Percentiles rank a stretch among this genome's conserved stretches.
These are phyloP conservation scores for Eutreptiella sp. DNA, from an alignment of 208 protist species.

Conservation along the genomic window DNA sequence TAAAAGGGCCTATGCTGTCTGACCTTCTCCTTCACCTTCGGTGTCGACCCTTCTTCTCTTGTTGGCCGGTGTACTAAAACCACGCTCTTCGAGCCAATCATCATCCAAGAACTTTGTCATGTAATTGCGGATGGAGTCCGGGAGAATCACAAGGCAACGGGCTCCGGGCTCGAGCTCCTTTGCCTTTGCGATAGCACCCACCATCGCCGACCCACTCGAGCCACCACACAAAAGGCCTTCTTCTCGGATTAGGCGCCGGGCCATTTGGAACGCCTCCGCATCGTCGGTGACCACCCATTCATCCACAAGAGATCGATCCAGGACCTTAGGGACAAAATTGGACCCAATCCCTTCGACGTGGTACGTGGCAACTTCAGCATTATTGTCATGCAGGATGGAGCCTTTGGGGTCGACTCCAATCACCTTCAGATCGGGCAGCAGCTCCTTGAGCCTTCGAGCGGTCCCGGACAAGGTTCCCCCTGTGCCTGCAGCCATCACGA, in stretches of 20 bases:
- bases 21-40: too few species aligned
- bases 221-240: constrained; percentile 92
- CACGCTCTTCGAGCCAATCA: constrained; percentile 92
- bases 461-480: constrained; percentile 93
- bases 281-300: constrained; percentile 87
- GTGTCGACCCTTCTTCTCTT: too few species aligned
- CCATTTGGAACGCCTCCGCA: constrained; percentile 83
- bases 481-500: constrained; percentile 87
- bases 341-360: constrained; percentile 96
- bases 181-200: constrained; percentile 75
- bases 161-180: constrained; percentile 76
- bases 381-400: constrained; percentile 85
- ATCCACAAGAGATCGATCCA: constrained; percentile 78
- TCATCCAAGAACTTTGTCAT: constrained; percentile 90
- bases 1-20: too few species aligned
- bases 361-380: constrained; percentile 48
- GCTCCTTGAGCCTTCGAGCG: constrained; percentile 69
- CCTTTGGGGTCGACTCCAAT: constrained; percentile 92
- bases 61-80: too few species aligned
- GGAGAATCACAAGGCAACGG: constrained; percentile 86
- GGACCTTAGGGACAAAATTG: constrained; percentile 93
- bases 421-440: constrained; percentile 61
- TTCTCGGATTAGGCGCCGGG: constrained; percentile 78
- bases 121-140: constrained; percentile 94
- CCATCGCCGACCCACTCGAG: constrained; percentile 81